Percentiles rank a stretch among this genome's conserved stretches.
phyloP scores from a whole-genome alignment of 2,329 filamentous ascomycete species.

The Dendrostoma leiphaemia region DNA sequence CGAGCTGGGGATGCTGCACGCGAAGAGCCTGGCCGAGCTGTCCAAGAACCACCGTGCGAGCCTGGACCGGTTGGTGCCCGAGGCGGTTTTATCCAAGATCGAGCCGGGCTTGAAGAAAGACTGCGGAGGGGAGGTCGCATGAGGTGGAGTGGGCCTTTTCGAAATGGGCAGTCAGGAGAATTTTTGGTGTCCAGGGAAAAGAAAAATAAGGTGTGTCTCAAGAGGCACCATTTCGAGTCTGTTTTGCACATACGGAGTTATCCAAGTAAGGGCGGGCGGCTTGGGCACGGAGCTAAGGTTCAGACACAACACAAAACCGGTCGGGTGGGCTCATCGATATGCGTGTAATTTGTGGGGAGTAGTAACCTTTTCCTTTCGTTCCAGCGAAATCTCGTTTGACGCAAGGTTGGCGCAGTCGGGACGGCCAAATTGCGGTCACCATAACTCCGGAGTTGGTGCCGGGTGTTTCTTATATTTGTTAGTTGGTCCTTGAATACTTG shows the following conservation, averaged over 20 bases:
- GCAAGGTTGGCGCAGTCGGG: neutral
- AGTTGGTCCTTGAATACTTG: too few relatives aligned
- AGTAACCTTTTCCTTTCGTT: neutral
- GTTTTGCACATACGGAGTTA: too few relatives aligned
- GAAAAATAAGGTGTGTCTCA: too few relatives aligned
- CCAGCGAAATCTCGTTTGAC: neutral
- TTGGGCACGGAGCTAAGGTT: neutral
- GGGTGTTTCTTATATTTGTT: neutral
- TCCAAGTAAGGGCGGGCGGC: too few relatives aligned
- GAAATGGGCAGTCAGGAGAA: too few relatives aligned
- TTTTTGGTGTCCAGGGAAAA: too few relatives aligned
- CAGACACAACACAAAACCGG: too few relatives aligned
- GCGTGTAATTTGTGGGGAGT: neutral
- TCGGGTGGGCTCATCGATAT: too few relatives aligned
- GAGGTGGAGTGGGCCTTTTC: neutral
- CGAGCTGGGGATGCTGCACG: conserved; percentile 51
- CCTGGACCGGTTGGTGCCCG: conserved; percentile 14
- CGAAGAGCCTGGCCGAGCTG: conserved; percentile 40
- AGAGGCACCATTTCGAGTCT: too few relatives aligned
- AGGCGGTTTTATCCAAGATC: conserved; percentile 15
- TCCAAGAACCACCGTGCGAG: conserved; percentile 24
- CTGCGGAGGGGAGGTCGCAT: neutral
- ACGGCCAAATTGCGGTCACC: neutral
- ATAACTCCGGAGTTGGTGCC: neutral
- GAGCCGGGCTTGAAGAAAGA: neutral